Conservation (phyloP, 331 rosid species). For the Prunus yedoensis region DNA sequence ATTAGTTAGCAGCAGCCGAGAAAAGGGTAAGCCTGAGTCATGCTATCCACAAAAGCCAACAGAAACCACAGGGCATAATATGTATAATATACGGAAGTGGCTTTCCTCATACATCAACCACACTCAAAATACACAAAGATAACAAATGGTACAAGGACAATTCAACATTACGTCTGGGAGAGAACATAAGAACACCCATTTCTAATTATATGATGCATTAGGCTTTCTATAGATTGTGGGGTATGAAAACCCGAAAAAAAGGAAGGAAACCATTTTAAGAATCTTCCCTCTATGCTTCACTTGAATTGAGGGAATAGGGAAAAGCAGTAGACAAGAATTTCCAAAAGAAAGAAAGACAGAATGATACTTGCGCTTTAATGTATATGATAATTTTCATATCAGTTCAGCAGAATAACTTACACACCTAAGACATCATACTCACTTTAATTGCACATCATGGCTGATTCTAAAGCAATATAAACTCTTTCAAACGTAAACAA, state of each 20-base stretch:
- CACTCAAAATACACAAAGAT: not conserved
- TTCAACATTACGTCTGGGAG: not conserved
- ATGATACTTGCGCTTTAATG: not conserved
- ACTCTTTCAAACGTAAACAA: not conserved
- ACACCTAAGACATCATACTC: not conserved
- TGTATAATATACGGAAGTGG: not conserved
- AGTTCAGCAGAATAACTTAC: too few species aligned
- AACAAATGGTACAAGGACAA: not conserved
- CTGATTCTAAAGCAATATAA: too few species aligned
- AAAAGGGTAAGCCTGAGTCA: slow-evolving; percentile 2
- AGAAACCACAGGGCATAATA: slow-evolving; percentile 8
- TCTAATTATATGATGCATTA: not conserved
- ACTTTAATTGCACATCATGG: not conserved
- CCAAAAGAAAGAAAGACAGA: not conserved
- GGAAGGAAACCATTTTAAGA: not conserved
- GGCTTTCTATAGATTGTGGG: not conserved
- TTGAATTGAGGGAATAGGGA: not conserved
- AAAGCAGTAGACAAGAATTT: not conserved
- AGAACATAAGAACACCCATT: not conserved
- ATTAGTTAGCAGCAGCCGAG: not conserved
- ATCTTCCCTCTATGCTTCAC: not conserved
- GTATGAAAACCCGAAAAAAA: not conserved
- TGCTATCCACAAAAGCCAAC: not conserved
- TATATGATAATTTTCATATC: not conserved
- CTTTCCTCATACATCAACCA: not conserved